Conservation (phyloP, 2,329 filamentous ascomycete genomes). For the Cladosporium cucumerinum region DNA sequence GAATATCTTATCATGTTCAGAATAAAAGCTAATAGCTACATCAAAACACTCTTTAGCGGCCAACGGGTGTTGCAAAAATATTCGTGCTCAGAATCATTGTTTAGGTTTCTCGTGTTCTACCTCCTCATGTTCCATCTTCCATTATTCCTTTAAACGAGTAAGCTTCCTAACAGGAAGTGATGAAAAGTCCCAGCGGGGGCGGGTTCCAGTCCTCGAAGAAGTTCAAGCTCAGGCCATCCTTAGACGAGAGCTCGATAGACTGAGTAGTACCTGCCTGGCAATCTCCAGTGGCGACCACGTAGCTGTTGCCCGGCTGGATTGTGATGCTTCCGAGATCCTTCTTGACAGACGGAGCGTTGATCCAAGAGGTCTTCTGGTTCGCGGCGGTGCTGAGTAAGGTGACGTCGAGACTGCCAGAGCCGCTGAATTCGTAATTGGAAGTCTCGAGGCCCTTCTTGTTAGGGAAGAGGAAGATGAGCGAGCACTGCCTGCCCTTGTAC, state of each 20-base stretch:
- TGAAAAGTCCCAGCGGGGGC: conserved; percentile 25
- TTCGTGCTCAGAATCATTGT: not conserved
- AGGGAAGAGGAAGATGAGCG: conserved; percentile 48
- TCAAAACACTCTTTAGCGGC: not conserved
- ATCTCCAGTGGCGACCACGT: conserved; percentile 25
- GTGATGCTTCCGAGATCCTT: conserved; percentile 12
- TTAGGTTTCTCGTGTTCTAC: not conserved
- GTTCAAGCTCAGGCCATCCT: conserved; percentile 23
- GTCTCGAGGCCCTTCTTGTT: conserved; percentile 33
- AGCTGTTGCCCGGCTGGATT: conserved; percentile 29
- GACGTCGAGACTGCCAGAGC: conserved; percentile 38
- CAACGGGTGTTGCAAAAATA: not conserved
- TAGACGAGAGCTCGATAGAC: conserved; percentile 23
- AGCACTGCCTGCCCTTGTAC: conserved; percentile 44
- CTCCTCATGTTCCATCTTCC: not conserved
- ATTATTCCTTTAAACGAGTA: not conserved
- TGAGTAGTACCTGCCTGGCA: conserved; percentile 28
- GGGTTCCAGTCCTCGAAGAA: conserved; percentile 31
- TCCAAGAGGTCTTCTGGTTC: conserved; percentile 24
- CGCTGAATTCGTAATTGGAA: conserved; percentile 36
- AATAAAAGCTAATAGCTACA: not conserved
- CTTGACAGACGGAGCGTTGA: conserved; percentile 13
- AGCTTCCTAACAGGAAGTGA: conserved; percentile 26
- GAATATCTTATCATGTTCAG: not conserved
- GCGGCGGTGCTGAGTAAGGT: conserved; percentile 26